Base-by-base conservation (phyloP, 768 basidiomycete species). In the Amanita molliuscula region DNA sequence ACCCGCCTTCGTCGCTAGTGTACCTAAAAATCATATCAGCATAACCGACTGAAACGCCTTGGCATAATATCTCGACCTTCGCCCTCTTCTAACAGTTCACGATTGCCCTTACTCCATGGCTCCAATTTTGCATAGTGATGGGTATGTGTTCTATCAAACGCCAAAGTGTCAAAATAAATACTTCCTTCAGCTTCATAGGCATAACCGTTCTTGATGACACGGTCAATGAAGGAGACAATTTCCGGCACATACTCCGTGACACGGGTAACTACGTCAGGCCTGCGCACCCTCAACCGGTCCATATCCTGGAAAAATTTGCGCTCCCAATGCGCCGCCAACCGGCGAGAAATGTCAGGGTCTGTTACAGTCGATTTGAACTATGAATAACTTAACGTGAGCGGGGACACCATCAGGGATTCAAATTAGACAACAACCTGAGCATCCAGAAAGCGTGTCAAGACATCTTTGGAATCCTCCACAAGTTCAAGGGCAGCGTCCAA, bases 221-320 rank as follows among this genome's bases (percentile, higher is more conserved):
- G 70, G 62, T 92, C 77, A 34, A 98, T 86, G 63, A 93, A 99
- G 3, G 77, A 66, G 44, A 93, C 89, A 55, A 97, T 89, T 67
- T 98, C 94, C 3, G 93, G 90, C 6, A 99, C 84, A 65, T 92
- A 99, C 66, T 98, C 96, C 1, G 94, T 94, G 4, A 98, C 96
- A 36, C 95, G 83, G 1, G 96, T 98, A 48, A 97, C 66, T 3
- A 81, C 89, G 62, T 95, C 91, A 15, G 96, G 93, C 18, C 84
- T 80, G 51, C 84, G 81, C 35, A 98, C 87, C 54, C 78, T 78
- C 15, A 99, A 76, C n/a, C 84, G 79, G 13, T 71, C 67, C 96
- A 99, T 99, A 59, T 97, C 93, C 26, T 80, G 70, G 71, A 95
- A 92, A 70, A 93, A 99, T 48, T 81, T 77, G 28, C 68, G 70